These are phyloP conservation scores for Umbelopsis sp. DNA, from an alignment of 192 early-diverging fungal species.

Conservation along the genomic window DNA sequence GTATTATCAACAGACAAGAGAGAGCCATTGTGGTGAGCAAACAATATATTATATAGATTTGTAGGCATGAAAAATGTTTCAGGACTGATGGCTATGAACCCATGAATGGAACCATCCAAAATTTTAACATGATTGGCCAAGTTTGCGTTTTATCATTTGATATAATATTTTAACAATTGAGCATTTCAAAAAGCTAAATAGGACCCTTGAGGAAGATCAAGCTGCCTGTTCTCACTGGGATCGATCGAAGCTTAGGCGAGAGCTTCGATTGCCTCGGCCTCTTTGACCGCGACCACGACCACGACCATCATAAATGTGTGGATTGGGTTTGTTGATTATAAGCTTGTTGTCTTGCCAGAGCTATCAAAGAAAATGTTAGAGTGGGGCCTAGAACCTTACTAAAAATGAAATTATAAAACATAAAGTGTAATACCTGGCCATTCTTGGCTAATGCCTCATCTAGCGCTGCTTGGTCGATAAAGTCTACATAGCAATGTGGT, in stretches of 20 bases:
- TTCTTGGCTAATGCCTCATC: conserved; percentile 35
- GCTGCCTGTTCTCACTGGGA: too few species aligned
- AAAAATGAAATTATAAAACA: neutral
- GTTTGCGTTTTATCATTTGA: neutral
- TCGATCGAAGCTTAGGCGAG: conserved; percentile 5
- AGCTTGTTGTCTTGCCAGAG: conserved; percentile 32
- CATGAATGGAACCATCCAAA: neutral
- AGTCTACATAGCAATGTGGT: conserved; percentile 45
- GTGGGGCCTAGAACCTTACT: neutral
- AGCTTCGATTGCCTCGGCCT: conserved; percentile 21
- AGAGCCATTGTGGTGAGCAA: neutral
- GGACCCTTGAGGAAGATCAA: too few species aligned
- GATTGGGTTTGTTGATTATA: conserved; percentile 36
- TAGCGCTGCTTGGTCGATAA: conserved; percentile 27
- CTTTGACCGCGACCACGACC: conserved; percentile 26
- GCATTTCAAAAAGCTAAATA: too few species aligned
- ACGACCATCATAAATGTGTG: conserved; percentile 23
- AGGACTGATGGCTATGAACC: neutral
- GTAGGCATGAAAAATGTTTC: conserved; percentile 7
- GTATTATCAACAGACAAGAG: neutral
- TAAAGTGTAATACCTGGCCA: conserved; percentile 20
- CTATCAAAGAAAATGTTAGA: neutral
- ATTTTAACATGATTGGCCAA: neutral
- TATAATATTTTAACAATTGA: too few species aligned
- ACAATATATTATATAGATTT: conserved; percentile 1